Conservation (phyloP, 164 flowering plant genomes). For the Umbilicus rupestris region DNA sequence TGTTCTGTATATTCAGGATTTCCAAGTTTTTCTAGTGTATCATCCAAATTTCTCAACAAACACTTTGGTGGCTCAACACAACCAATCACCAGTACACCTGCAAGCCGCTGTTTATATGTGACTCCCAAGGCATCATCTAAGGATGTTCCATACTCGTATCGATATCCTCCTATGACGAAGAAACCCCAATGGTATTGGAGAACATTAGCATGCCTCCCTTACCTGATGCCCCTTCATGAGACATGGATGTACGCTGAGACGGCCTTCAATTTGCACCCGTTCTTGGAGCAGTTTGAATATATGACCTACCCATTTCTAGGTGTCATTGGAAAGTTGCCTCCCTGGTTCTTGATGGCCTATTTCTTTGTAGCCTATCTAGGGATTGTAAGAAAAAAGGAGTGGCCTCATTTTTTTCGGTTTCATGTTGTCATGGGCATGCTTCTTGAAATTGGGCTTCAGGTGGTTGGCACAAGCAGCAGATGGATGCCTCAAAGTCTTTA, state of each 20-base stretch:
- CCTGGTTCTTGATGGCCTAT: slow-evolving; percentile 73
- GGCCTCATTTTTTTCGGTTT: slow-evolving; percentile 92
- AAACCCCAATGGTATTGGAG: slow-evolving; percentile 96
- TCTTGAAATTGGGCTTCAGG: slow-evolving; percentile 65
- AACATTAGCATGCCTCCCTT: slow-evolving; percentile 70
- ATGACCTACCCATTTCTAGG: slow-evolving; percentile 58
- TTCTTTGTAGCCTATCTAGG: slow-evolving; percentile 62
- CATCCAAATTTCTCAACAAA: slow-evolving; percentile 32
- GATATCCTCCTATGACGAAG: slow-evolving; percentile 66
- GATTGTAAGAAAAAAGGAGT: slow-evolving; percentile 71
- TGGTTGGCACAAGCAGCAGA: slow-evolving; percentile 52
- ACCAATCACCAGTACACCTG: slow-evolving; percentile 25
- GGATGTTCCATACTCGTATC: slow-evolving; percentile 50
- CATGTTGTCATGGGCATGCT: slow-evolving; percentile 88
- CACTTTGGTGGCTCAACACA: slow-evolving; percentile 27
- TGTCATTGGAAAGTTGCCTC: slow-evolving; percentile 52
- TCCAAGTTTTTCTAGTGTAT: slow-evolving; percentile 27
- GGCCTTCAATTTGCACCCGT: slow-evolving; percentile 64
- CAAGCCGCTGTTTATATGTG: slow-evolving; percentile 12
- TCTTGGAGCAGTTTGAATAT: slow-evolving; percentile 51
- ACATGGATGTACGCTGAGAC: slow-evolving; percentile 88
- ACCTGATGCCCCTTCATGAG: slow-evolving; percentile 79
- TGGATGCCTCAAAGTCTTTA: slow-evolving; percentile 63
- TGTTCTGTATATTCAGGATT: slow-evolving; percentile 9
- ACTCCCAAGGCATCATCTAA: slow-evolving; percentile 48